Evolutionary conservation across 768 basidiomycete species (phyloP).

Genomic region (Hygrophoropsis aurantiaca): DNA sequence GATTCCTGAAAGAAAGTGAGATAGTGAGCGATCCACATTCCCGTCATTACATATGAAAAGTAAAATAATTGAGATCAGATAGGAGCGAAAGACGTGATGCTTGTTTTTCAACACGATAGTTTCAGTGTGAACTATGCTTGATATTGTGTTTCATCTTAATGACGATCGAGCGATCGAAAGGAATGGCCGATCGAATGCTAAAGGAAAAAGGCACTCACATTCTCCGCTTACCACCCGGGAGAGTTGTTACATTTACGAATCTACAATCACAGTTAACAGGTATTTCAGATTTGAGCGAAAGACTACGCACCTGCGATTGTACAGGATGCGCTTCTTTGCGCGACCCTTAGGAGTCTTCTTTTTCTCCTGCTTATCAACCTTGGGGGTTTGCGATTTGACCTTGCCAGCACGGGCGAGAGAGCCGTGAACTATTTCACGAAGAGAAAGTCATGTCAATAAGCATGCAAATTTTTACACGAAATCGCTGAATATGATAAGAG

Average conservation of each 20-base stretch:
- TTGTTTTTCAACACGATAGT: conserved; percentile 75
- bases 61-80: conserved; percentile 62
- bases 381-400: conserved; percentile 97
- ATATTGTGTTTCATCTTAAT: conserved; percentile 45
- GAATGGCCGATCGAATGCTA: no score
- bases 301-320: conserved; percentile 84
- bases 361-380: conserved; percentile 99
- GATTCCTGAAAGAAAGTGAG: no score
- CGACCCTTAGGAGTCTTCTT: conserved; percentile 97
- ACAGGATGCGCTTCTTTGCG: conserved; percentile 93
- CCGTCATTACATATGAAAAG: no score
- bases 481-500: not conserved
- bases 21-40: no score
- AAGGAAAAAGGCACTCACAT: conserved; percentile 68
- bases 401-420: conserved; percentile 99
- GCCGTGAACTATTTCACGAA: conserved; percentile 75
- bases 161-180: conserved; percentile 44
- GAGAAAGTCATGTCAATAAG: conserved; percentile 1
- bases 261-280: conserved; percentile 33
- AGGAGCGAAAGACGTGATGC: conserved; percentile 99
- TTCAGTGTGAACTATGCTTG: conserved; percentile 99
- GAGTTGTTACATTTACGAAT: conserved; percentile 91
- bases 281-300: not conserved
- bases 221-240: conserved; percentile 90
- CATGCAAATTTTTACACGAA: conserved; percentile 1